Percentiles rank a stretch among this genome's conserved stretches.
Evolutionary conservation across 768 basidiomycete genomes (phyloP).

Genomic region (Tubosaeta sp.): DNA sequence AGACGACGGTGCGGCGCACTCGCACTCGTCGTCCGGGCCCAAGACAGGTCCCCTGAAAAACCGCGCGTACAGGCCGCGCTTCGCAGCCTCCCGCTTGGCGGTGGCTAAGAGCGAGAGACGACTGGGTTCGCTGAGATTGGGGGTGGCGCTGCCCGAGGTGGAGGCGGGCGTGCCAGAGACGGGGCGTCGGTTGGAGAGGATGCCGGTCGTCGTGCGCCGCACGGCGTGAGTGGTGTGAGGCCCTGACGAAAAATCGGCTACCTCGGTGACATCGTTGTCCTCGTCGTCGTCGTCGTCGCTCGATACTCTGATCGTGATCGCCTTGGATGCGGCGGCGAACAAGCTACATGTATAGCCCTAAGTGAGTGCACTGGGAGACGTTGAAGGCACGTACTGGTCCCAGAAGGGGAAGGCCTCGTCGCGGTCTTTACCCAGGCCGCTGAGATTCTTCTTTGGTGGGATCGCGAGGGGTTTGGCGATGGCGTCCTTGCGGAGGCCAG

Average conservation of each 20-base stretch:
- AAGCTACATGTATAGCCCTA: conserved; percentile 32
- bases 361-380: background rate
- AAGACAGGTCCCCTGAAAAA: conserved; percentile 80
- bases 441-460: conserved; percentile 79
- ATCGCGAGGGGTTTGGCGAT: conserved; percentile 73
- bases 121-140: conserved; percentile 25
- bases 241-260: conserved; percentile 1
- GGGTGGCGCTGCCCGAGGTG: conserved; percentile 42
- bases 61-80: conserved; percentile 65
- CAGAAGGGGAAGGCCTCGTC: conserved; percentile 97
- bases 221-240: conserved; percentile 23
- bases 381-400: conserved; percentile 76
- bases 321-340: conserved; percentile 77
- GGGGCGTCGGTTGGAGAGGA: conserved; percentile 69
- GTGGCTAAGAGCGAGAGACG: conserved; percentile 51
- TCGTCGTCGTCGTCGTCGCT: conserved; percentile 55
- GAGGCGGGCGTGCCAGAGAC: conserved; percentile 44
- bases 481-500: conserved; percentile 79
- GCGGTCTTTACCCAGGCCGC: conserved; percentile 87
- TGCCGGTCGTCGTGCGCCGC: conserved; percentile 67
- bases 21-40: conserved; percentile 36
- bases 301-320: conserved; percentile 68
- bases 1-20: background rate
- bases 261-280: conserved; percentile 30
- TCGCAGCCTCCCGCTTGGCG: conserved; percentile 79